Conservation (phyloP, 1,139 yeast species). For the Suhomyces maxii region DNA sequence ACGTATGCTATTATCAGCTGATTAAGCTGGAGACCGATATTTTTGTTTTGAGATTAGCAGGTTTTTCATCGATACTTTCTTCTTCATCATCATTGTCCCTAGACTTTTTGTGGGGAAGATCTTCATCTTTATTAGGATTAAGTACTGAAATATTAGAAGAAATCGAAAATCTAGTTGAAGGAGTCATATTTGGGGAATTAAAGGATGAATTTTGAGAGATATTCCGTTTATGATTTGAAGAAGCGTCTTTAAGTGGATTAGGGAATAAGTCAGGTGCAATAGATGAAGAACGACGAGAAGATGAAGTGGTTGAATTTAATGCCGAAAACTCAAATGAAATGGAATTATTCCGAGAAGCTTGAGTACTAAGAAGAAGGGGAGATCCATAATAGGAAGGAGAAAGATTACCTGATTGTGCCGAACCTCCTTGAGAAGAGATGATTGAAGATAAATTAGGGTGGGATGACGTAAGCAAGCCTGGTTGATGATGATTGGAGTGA, state of each 20-base stretch:
- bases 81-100: slow-evolving; percentile 9
- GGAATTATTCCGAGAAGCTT: slow-evolving; percentile 39
- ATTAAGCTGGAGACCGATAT: slow-evolving; percentile 31
- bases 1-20: slow-evolving; percentile 15
- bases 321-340: slow-evolving; percentile 35
- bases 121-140: slow-evolving; percentile 11
- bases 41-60: slow-evolving; percentile 16
- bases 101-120: slow-evolving; percentile 7
- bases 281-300: slow-evolving; percentile 36
- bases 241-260: slow-evolving; percentile 26
- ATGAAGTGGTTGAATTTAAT: slow-evolving; percentile 26
- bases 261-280: slow-evolving; percentile 46
- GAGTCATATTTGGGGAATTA: slow-evolving; percentile 31
- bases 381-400: slow-evolving; percentile 33
- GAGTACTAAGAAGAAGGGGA: slow-evolving; percentile 31
- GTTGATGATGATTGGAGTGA: slow-evolving; percentile 5
- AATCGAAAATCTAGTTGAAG: slow-evolving; percentile 30
- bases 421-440: slow-evolving; percentile 2
- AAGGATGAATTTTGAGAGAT: slow-evolving; percentile 35
- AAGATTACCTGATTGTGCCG: slow-evolving; percentile 19
- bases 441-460: slow-evolving; percentile 15
- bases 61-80: neutral
- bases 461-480: slow-evolving; percentile 11
- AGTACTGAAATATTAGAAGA: slow-evolving; percentile 25
- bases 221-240: slow-evolving; percentile 25